Base-by-base conservation (phyloP, 2,329 filamentous ascomycete genomes). In the Myriangium duriaei region DNA sequence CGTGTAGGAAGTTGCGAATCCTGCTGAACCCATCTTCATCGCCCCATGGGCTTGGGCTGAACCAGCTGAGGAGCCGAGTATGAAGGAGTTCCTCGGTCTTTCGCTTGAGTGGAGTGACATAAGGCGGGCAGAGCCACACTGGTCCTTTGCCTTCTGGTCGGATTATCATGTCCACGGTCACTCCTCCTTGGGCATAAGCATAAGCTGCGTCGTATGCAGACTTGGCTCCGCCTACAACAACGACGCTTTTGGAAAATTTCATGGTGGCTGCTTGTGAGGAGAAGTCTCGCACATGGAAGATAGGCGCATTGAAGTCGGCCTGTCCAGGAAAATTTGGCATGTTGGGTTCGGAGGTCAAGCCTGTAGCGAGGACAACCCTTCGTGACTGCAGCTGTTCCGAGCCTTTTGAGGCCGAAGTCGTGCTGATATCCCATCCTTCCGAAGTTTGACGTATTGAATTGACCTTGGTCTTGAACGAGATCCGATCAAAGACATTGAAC, bases 41-140 rank as follows among this genome's bases (percentile, higher is more conserved):
- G 4, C 76, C 78, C 76, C 79, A 87, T 11, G 80, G 68, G 51
- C 80, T 86, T 0, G 82, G 81, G 36, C 72, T 77, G 56, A 87
- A 75, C 75, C 78, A 85, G 2, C 74, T 80, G 37, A 86, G 58
- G 45, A 81, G 67, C 0, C 81, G 74, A 0, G 72, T 79, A 19
- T 71, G 69, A 3, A 79, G 68, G 4, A 85, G 65, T 48, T 78
- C 74, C 55, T 85, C 79, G 0, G 83, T 59, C 68, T 72, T 75
- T 41, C 68, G 69, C 53, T 77, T 77, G n/a, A 81, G 51, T 0
- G 77, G 76, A 1, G 78, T 81, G 11, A 82, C 75, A 39, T 73
- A 74, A 1, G 70, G 57, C 1, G 72, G 71, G 0, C 71, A 57
- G 55, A 80, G 70, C 67, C 68, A 80, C 0, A 64, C 60, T 0